These are phyloP conservation scores for Aspergillus aculeatus DNA, from an alignment of 2,329 filamentous ascomycete species.

Conservation along the genomic window DNA sequence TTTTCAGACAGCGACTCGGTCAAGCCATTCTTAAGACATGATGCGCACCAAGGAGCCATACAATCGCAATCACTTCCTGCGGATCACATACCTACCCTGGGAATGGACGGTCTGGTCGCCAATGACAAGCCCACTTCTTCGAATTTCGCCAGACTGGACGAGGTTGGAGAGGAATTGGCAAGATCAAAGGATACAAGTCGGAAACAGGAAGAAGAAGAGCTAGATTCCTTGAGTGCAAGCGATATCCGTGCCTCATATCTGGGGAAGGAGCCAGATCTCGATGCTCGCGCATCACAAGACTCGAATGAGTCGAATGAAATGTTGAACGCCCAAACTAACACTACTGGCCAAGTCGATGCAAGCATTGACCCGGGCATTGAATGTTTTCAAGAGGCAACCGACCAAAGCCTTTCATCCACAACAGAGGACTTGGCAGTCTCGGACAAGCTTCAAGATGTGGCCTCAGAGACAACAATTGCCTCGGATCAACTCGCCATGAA, in stretches of 20 bases:
- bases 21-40: not conserved
- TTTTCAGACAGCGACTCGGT: not conserved
- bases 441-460: not conserved
- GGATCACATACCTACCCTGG: not conserved
- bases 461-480: not conserved
- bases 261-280: slow-evolving; percentile 19
- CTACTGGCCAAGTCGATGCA: slow-evolving; percentile 17
- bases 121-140: not conserved
- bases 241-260: slow-evolving; percentile 37
- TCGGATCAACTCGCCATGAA: not conserved
- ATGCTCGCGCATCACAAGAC: slow-evolving; percentile 12
- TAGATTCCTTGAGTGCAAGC: slow-evolving; percentile 35
- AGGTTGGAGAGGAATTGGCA: not conserved
- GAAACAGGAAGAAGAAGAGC: slow-evolving; percentile 27
- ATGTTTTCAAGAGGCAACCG: not conserved
- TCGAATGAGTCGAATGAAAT: slow-evolving; percentile 23
- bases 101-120: not conserved
- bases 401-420: not conserved
- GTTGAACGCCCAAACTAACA: slow-evolving; percentile 19
- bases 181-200: slow-evolving; percentile 8
- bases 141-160: not conserved
- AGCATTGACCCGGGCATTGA: slow-evolving; percentile 11
- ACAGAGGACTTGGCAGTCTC: not conserved
- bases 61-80: not conserved
- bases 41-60: not conserved